Evolutionary conservation across 257 asterid genomes (phyloP).

Genomic region (Cinchona pubescens): DNA sequence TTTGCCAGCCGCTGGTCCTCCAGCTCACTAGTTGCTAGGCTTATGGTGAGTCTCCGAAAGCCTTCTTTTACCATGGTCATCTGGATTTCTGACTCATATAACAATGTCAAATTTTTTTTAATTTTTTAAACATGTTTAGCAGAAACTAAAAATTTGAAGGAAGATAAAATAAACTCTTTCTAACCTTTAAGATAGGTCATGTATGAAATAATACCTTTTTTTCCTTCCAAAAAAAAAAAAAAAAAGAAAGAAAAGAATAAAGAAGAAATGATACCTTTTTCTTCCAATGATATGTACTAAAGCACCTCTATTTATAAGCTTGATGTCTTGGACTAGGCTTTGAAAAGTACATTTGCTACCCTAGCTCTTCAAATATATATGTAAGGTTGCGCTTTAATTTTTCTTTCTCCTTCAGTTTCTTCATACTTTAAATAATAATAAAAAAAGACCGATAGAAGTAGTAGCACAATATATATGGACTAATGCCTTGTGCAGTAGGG

Average conservation of each 20-base stretch:
- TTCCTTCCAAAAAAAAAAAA: too few species aligned
- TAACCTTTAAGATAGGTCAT: not conserved
- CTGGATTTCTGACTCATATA: not conserved
- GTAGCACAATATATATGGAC: too few species aligned
- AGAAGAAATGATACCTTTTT: too few species aligned
- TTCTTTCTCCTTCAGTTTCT: not conserved
- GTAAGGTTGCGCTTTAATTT: not conserved
- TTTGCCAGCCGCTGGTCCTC: constrained; percentile 42
- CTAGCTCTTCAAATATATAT: not conserved
- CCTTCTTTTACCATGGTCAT: too few species aligned
- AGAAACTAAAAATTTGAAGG: not conserved
- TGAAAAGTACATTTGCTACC: not conserved
- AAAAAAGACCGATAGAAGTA: not conserved
- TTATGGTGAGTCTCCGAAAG: constrained; percentile 27
- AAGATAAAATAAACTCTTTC: not conserved
- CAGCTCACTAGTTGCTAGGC: constrained; percentile 37
- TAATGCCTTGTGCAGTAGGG: too few species aligned
- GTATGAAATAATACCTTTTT: not conserved
- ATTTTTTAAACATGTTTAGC: too few species aligned
- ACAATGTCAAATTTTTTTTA: not conserved
- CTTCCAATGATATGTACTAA: not conserved
- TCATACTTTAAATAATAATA: too few species aligned
- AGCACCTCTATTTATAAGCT: not conserved
- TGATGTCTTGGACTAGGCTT: not conserved
- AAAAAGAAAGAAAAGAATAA: too few species aligned